Conservation (phyloP, 2,329 filamentous ascomycete genomes). For the Aspergillus intermedius region DNA sequence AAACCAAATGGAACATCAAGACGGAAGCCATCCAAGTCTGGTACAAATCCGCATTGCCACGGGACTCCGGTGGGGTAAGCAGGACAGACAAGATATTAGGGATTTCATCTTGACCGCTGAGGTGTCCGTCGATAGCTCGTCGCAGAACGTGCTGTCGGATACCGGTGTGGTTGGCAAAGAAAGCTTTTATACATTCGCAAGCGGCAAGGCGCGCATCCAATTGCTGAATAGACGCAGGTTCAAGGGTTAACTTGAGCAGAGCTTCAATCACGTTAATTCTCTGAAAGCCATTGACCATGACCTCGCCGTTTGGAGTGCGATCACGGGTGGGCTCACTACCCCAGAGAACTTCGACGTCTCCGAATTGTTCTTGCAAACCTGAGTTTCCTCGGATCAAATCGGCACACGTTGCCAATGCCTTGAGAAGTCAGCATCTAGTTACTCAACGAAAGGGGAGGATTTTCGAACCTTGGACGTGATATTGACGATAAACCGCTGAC, state of each 20-base stretch:
- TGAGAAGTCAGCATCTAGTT: slow-evolving; percentile 12
- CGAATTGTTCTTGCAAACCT: slow-evolving; percentile 78
- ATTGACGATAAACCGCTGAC: slow-evolving; percentile 60
- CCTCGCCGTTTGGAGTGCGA: slow-evolving; percentile 28
- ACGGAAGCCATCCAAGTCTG: slow-evolving; percentile 84
- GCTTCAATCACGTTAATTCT: slow-evolving; percentile 90
- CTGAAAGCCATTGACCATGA: slow-evolving; percentile 43
- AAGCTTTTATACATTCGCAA: slow-evolving; percentile 86
- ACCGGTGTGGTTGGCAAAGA: slow-evolving; percentile 73
- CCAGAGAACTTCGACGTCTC: slow-evolving; percentile 67
- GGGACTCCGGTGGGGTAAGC: slow-evolving; percentile 58
- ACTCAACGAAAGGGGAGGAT: neutral
- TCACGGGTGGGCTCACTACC: slow-evolving; percentile 18
- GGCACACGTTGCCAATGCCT: slow-evolving; percentile 77
- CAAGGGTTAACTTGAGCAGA: slow-evolving; percentile 73
- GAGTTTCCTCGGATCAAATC: slow-evolving; percentile 80
- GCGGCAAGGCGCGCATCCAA: slow-evolving; percentile 79
- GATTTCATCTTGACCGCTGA: slow-evolving; percentile 68
- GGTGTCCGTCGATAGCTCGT: slow-evolving; percentile 82
- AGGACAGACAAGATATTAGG: slow-evolving; percentile 84
- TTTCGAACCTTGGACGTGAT: slow-evolving; percentile 70
- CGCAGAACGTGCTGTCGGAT: slow-evolving; percentile 81
- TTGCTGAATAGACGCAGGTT: slow-evolving; percentile 57
- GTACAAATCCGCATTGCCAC: slow-evolving; percentile 70
- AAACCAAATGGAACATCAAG: slow-evolving; percentile 77